Conservation (phyloP, 257 asterid genomes). For the Lithospermum erythrorhizon region DNA sequence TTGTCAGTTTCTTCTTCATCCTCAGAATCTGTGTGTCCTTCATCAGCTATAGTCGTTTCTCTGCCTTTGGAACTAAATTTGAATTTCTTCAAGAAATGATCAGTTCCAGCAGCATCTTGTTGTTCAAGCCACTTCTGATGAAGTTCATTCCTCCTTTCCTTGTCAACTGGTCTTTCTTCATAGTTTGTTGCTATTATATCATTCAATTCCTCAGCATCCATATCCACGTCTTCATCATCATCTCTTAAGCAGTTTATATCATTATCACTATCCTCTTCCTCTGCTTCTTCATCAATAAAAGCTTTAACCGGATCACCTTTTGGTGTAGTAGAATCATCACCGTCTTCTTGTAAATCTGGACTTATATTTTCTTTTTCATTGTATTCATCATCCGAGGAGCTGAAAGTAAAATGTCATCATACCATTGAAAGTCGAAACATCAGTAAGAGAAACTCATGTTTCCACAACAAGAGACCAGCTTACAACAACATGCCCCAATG, state of each 20-base stretch:
- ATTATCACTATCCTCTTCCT: slow-evolving; percentile 76
- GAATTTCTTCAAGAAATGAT: slow-evolving; percentile 63
- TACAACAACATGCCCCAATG: no score
- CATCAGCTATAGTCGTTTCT: slow-evolving; percentile 31
- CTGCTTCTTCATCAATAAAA: slow-evolving; percentile 93
- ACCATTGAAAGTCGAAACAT: not conserved
- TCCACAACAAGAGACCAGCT: no score
- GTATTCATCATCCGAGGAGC: slow-evolving; percentile 79
- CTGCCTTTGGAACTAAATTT: slow-evolving; percentile 39
- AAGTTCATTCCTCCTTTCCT: slow-evolving; percentile 68
- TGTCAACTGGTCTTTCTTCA: slow-evolving; percentile 54
- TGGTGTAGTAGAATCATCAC: slow-evolving; percentile 26
- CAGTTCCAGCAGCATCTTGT: slow-evolving; percentile 96
- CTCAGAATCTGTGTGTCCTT: slow-evolving; percentile 40
- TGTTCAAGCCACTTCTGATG: slow-evolving; percentile 98
- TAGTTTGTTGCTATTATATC: slow-evolving; percentile 66
- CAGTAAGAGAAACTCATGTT: slow-evolving; percentile 6
- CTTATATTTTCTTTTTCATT: slow-evolving; percentile 54
- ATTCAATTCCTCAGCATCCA: slow-evolving; percentile 64
- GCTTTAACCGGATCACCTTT: slow-evolving; percentile 58
- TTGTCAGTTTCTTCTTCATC: slow-evolving; percentile 38
- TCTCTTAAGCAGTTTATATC: slow-evolving; percentile 43
- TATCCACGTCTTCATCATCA: slow-evolving; percentile 64
- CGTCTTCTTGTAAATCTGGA: slow-evolving; percentile 27
- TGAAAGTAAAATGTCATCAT: slow-evolving; percentile 20